phyloP scores from a whole-genome alignment of 345 rosid species.

The Syzygium oleosum region DNA sequence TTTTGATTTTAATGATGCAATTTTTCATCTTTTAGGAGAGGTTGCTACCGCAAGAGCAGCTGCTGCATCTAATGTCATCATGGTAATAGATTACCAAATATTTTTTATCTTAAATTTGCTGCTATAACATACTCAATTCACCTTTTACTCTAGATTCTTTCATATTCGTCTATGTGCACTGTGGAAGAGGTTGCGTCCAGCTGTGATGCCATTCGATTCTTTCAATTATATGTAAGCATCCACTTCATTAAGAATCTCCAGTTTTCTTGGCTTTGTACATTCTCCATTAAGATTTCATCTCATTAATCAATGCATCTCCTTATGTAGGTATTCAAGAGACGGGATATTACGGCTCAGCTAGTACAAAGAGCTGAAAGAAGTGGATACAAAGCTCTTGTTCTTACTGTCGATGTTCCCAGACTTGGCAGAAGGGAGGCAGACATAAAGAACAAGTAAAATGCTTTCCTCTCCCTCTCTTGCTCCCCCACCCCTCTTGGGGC shows the following conservation, averaged over 20 bases:
- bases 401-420: slow-evolving; percentile 77
- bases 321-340: slow-evolving; percentile 48
- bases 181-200: slow-evolving; percentile 88
- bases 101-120: background rate
- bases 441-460: slow-evolving; percentile 66
- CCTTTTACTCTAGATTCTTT: slow-evolving; percentile 34
- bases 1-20: background rate
- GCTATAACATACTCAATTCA: background rate
- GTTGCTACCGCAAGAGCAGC: slow-evolving; percentile 88
- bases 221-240: slow-evolving; percentile 54
- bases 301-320: background rate
- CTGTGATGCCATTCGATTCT: slow-evolving; percentile 67
- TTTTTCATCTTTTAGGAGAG: slow-evolving; percentile 45
- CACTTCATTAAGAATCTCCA: background rate
- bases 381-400: slow-evolving; percentile 75
- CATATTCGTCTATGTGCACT: slow-evolving; percentile 47
- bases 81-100: slow-evolving; percentile 33
- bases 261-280: background rate
- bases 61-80: slow-evolving; percentile 65
- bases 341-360: slow-evolving; percentile 43
- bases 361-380: slow-evolving; percentile 75
- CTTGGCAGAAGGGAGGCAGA: slow-evolving; percentile 84
- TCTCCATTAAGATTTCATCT: background rate
- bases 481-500: background rate
- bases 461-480: background rate